Evolutionary conservation across 1,284 basidiomycete species (phyloP).

Genomic region (Trichosporon inkin): DNA sequence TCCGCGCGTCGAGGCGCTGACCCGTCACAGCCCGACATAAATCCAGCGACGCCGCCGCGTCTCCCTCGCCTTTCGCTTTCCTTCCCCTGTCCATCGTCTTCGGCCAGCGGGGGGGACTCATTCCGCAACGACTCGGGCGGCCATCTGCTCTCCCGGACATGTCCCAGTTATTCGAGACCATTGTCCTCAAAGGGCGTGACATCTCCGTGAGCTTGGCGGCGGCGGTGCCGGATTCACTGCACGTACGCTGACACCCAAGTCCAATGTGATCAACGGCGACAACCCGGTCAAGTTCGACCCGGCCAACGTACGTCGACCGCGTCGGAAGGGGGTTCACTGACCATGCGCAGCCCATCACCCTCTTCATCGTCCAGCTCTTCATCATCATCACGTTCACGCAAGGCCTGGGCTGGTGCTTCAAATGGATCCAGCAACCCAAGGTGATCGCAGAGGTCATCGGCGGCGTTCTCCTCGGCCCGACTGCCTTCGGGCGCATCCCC

Average conservation of each 20-base stretch:
- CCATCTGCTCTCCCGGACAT: neutral
- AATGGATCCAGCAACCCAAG: constrained; percentile 70
- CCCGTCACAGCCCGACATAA: neutral
- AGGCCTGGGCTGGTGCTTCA: constrained; percentile 60
- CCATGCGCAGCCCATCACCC: constrained; percentile 60
- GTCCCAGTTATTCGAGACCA: neutral
- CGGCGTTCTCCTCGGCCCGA: constrained; percentile 72
- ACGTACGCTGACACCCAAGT: constrained; percentile 9
- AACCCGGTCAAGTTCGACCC: constrained; percentile 54
- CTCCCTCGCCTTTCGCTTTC: neutral
- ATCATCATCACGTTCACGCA: constrained; percentile 74
- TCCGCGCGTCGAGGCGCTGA: neutral
- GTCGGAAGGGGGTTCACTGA: neutral
- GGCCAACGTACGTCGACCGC: constrained; percentile 50
- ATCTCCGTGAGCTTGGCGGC: constrained; percentile 13
- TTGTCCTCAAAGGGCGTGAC: constrained; percentile 6
- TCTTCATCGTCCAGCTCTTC: constrained; percentile 66
- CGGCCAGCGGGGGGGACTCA: neutral
- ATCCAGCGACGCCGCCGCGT: neutral
- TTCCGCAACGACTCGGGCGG: neutral
- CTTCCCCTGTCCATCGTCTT: neutral
- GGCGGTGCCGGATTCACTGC: neutral
- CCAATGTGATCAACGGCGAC: constrained; percentile 14
- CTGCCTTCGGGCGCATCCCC: constrained; percentile 65
- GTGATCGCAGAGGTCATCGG: constrained; percentile 86